These are phyloP conservation scores for Aspergillus arachidicola DNA, from an alignment of 2,329 filamentous ascomycete species.

Conservation along the genomic window DNA sequence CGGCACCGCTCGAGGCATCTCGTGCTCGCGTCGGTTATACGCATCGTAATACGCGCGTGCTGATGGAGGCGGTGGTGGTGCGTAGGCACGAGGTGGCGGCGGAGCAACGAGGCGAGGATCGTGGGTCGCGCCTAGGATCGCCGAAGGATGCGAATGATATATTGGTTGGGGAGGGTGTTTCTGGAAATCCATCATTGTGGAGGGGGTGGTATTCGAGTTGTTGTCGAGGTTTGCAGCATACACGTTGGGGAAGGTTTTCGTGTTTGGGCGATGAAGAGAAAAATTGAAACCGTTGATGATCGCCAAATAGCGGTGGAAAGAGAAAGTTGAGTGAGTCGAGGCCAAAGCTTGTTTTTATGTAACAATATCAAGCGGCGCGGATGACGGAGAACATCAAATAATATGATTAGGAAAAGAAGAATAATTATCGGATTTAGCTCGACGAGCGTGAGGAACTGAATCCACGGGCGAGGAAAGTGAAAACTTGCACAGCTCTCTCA, in stretches of 20 bases:
- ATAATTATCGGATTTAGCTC: neutral
- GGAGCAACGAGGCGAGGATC: constrained; percentile 31
- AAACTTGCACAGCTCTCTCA: neutral
- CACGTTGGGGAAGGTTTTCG: neutral
- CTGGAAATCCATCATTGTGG: constrained; percentile 28
- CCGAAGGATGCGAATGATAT: constrained; percentile 36
- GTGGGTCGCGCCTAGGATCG: constrained; percentile 31
- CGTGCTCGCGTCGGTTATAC: constrained; percentile 11
- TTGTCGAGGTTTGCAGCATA: neutral
- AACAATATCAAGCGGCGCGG: neutral
- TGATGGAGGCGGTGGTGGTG: constrained; percentile 11
- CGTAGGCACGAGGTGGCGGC: constrained; percentile 13
- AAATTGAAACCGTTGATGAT: neutral
- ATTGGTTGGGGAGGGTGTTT: constrained; percentile 21
- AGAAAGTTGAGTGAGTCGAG: neutral
- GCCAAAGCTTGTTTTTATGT: neutral
- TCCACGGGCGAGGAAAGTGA: neutral
- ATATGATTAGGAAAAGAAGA: neutral
- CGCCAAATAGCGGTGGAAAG: constrained; percentile 4
- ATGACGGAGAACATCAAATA: neutral
- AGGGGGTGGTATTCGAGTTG: neutral
- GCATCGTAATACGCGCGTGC: constrained; percentile 12
- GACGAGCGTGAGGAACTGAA: neutral
- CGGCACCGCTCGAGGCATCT: constrained; percentile 18
- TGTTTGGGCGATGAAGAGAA: neutral